Percentiles rank a stretch among this genome's conserved stretches.
Evolutionary conservation across 2,329 filamentous ascomycete genomes (phyloP).

Genomic region (Huntiella omanensis): DNA sequence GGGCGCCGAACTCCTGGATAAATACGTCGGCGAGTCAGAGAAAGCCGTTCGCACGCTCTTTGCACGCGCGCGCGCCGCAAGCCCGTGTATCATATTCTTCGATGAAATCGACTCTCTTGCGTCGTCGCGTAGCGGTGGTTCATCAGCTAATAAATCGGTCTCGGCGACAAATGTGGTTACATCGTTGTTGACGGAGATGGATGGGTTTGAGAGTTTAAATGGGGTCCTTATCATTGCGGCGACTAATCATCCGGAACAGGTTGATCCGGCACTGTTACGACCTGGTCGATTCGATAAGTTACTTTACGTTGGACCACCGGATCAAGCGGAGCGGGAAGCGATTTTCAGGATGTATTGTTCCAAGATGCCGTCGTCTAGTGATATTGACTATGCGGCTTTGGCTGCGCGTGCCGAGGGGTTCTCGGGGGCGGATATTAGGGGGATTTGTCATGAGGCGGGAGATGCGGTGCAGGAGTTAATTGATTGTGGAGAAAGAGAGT

Average conservation of each 20-base stretch:
- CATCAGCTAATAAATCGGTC: slow-evolving; percentile 18
- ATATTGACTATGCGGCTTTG: slow-evolving; percentile 47
- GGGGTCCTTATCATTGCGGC: slow-evolving; percentile 78
- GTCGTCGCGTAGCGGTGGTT: slow-evolving; percentile 41
- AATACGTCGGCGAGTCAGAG: slow-evolving; percentile 94
- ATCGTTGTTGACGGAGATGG: slow-evolving; percentile 85
- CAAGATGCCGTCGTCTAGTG: slow-evolving; percentile 37
- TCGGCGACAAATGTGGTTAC: slow-evolving; percentile 66
- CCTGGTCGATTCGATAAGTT: slow-evolving; percentile 72
- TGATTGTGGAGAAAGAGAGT: slow-evolving; percentile 8
- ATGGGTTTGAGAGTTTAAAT: slow-evolving; percentile 70
- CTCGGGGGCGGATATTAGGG: slow-evolving; percentile 65
- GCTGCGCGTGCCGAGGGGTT: slow-evolving; percentile 53
- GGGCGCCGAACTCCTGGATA: slow-evolving; percentile 80
- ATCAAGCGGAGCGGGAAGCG: slow-evolving; percentile 50
- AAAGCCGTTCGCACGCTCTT: slow-evolving; percentile 72
- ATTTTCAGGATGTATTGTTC: slow-evolving; percentile 53
- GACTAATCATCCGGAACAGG: slow-evolving; percentile 72
- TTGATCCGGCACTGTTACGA: slow-evolving; percentile 72
- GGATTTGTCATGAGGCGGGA: slow-evolving; percentile 29
- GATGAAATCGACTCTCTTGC: slow-evolving; percentile 34
- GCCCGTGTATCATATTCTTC: slow-evolving; percentile 76
- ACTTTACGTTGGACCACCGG: slow-evolving; percentile 71
- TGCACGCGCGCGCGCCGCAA: slow-evolving; percentile 63
- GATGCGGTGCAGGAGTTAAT: slow-evolving; percentile 23